These are phyloP conservation scores for Pseudofabraea citricarpa DNA, from an alignment of 2,329 filamentous ascomycete species.

Conservation along the genomic window DNA sequence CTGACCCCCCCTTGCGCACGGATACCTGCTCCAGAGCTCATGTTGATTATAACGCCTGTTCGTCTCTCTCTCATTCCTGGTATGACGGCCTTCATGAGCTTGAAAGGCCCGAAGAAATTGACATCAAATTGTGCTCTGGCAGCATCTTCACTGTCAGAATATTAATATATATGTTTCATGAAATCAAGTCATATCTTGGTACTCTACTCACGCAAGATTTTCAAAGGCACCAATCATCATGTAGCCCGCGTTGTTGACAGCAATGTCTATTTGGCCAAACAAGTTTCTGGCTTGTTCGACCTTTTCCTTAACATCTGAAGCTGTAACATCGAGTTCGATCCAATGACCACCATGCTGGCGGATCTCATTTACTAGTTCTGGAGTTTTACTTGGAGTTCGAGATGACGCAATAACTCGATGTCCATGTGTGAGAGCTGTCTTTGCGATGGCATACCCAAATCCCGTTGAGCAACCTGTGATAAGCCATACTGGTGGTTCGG, in stretches of 20 bases:
- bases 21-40: constrained; percentile 1
- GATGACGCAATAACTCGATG: constrained; percentile 26
- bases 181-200: no score
- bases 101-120: neutral
- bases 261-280: constrained; percentile 11
- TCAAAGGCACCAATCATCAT: constrained; percentile 46
- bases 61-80: neutral
- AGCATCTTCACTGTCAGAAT: no score
- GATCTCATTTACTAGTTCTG: constrained; percentile 16
- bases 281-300: neutral
- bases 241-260: constrained; percentile 17
- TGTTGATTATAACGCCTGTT: neutral
- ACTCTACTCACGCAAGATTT: constrained; percentile 30
- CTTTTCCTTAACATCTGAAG: neutral
- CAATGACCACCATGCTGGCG: constrained; percentile 15
- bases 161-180: no score
- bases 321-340: constrained; percentile 13
- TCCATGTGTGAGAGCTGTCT: constrained; percentile 14
- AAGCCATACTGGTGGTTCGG: constrained; percentile 9
- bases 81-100: neutral
- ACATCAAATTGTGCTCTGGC: neutral
- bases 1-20: neutral
- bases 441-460: constrained; percentile 20
- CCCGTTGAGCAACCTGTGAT: constrained; percentile 24
- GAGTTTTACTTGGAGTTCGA: constrained; percentile 18